phyloP scores from a whole-genome alignment of 176 grass and related monocot species.

The Microstegium vimineum region DNA sequence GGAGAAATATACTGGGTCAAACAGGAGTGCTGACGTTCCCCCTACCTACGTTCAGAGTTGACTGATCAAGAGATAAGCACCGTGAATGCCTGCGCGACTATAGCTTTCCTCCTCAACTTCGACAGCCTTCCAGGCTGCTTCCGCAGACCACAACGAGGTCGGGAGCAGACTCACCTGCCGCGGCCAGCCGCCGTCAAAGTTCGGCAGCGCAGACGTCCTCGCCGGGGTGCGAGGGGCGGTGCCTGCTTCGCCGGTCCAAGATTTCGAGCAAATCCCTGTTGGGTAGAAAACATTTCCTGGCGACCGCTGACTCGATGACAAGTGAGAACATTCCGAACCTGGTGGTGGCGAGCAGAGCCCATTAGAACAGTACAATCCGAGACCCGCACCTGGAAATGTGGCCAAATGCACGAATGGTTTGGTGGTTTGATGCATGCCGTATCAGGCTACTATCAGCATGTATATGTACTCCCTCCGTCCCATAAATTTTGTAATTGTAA shows the following conservation, averaged over 20 bases:
- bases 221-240: neutral
- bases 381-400: neutral
- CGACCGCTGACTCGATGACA: neutral
- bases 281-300: neutral
- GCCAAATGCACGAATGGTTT: neutral
- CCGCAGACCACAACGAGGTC: constrained; percentile 11
- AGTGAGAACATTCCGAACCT: neutral
- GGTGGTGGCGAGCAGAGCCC: neutral
- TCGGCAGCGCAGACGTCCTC: constrained; percentile 5
- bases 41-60: neutral
- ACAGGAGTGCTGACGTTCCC: neutral
- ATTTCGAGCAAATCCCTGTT: neutral
- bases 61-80: neutral
- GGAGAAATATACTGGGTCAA: constrained; percentile 29
- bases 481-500: no score
- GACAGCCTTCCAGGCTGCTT: constrained; percentile 41
- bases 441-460: no score
- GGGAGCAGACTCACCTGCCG: neutral
- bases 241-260: neutral
- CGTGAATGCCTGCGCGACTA: neutral
- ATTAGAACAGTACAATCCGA: neutral
- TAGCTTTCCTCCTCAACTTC: neutral
- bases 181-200: constrained; percentile 28
- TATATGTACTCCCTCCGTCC: no score
- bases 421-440: neutral